Conservation (phyloP, 2,329 filamentous ascomycete genomes). For the Rhexocercosporidium sp. region DNA sequence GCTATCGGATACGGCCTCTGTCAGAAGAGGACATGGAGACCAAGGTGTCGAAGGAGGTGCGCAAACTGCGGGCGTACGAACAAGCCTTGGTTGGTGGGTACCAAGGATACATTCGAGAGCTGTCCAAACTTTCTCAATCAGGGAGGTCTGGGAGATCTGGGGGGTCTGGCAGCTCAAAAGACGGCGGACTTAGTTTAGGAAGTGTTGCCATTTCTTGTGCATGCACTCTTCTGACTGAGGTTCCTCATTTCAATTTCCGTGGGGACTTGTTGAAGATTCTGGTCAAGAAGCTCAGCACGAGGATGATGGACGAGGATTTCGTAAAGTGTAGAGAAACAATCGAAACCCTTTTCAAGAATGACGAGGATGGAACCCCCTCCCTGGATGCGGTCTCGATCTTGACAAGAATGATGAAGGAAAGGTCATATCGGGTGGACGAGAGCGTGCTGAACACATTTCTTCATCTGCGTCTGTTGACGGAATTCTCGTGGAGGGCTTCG, state of each 20-base stretch:
- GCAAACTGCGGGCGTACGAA: slow-evolving; percentile 81
- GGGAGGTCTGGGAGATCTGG: slow-evolving; percentile 48
- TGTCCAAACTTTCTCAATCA: slow-evolving; percentile 71
- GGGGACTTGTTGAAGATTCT: slow-evolving; percentile 86
- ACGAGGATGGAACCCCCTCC: slow-evolving; percentile 88
- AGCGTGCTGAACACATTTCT: slow-evolving; percentile 89
- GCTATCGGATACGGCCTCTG: slow-evolving; percentile 88
- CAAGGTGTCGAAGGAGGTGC: slow-evolving; percentile 91
- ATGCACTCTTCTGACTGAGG: slow-evolving; percentile 77
- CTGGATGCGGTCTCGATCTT: slow-evolving; percentile 85
- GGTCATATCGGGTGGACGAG: slow-evolving; percentile 83
- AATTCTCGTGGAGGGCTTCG: slow-evolving; percentile 85
- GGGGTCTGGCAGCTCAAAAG: slow-evolving; percentile 44
- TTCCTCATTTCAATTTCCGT: slow-evolving; percentile 98
- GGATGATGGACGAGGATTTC: slow-evolving; percentile 75
- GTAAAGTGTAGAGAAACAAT: slow-evolving; percentile 78
- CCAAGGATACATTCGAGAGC: slow-evolving; percentile 79
- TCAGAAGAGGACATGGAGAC: slow-evolving; percentile 74
- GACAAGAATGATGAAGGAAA: slow-evolving; percentile 93
- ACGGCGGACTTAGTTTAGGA: slow-evolving; percentile 58
- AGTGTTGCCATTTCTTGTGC: slow-evolving; percentile 84
- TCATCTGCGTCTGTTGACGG: slow-evolving; percentile 83
- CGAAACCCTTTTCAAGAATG: slow-evolving; percentile 80
- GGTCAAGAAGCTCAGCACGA: slow-evolving; percentile 79
- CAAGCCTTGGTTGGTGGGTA: slow-evolving; percentile 86